Evolutionary conservation across 257 asterid species (phyloP).

Genomic region (Euphrasia confusa): DNA sequence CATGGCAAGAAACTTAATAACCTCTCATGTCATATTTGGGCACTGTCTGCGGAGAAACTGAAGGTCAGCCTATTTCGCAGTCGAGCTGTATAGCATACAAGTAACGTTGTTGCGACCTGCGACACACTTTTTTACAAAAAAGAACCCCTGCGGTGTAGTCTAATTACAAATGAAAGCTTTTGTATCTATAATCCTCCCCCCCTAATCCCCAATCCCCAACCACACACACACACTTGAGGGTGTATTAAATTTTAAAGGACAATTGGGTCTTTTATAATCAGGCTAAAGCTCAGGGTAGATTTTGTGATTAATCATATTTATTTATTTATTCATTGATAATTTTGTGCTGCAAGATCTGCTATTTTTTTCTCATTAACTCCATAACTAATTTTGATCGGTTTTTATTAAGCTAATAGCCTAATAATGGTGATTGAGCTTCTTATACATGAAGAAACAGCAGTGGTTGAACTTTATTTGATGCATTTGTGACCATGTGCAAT

Average conservation of each 20-base stretch:
- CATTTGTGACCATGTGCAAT: slow-evolving; percentile 2
- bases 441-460: no score
- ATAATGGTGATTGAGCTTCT: background rate
- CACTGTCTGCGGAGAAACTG: no score
- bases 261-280: background rate
- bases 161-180: background rate
- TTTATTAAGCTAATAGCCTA: background rate
- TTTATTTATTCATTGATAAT: background rate
- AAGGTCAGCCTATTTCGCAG: no score
- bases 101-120: no score
- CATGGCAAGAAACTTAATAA: no score
- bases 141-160: background rate
- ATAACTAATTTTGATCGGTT: background rate
- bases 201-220: no score
- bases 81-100: no score
- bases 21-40: no score
- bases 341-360: background rate
- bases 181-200: background rate
- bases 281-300: background rate
- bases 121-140: background rate
- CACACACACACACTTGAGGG: background rate
- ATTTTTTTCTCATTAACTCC: background rate
- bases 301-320: background rate
- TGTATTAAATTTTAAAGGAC: no score
- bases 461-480: background rate